Evolutionary conservation across 75 land plant genomes (phyloP).

Genomic region (Sequoia sempervirens): DNA sequence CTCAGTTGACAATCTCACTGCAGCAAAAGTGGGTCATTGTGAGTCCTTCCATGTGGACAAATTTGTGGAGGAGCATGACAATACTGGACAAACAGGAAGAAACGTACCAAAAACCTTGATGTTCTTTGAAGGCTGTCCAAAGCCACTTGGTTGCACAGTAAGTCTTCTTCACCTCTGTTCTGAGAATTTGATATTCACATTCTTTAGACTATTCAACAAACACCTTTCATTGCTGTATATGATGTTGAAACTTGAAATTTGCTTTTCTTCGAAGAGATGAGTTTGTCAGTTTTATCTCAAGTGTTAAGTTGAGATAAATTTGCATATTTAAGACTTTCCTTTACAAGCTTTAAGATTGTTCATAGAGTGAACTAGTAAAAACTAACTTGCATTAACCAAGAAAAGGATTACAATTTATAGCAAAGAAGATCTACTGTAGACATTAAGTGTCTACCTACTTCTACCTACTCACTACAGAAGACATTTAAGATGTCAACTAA

Average conservation of each 20-base stretch:
- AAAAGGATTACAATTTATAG: no score
- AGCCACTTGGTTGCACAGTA: slow-evolving; percentile 89
- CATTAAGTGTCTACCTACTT: no score
- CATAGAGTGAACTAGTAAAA: no score
- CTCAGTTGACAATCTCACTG: slow-evolving; percentile 49
- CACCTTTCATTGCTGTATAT: not conserved
- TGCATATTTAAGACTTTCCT: no score
- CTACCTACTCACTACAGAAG: no score
- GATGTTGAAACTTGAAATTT: not conserved
- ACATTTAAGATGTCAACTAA: no score
- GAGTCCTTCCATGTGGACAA: slow-evolving; percentile 63
- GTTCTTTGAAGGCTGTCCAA: slow-evolving; percentile 98
- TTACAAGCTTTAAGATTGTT: no score
- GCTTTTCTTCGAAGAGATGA: no score
- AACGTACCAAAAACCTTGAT: slow-evolving; percentile 60
- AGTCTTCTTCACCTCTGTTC: slow-evolving; percentile 17
- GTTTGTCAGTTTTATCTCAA: no score
- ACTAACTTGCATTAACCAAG: no score
- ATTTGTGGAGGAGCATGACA: slow-evolving; percentile 48
- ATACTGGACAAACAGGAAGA: slow-evolving; percentile 30
- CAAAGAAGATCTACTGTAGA: no score
- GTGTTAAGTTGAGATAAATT: no score
- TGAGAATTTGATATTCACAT: not conserved
- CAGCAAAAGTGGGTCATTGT: slow-evolving; percentile 63
- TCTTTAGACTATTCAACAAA: not conserved